Base-by-base conservation (phyloP, 192 early-diverging fungal species). In the Chytriomyces confervae region DNA sequence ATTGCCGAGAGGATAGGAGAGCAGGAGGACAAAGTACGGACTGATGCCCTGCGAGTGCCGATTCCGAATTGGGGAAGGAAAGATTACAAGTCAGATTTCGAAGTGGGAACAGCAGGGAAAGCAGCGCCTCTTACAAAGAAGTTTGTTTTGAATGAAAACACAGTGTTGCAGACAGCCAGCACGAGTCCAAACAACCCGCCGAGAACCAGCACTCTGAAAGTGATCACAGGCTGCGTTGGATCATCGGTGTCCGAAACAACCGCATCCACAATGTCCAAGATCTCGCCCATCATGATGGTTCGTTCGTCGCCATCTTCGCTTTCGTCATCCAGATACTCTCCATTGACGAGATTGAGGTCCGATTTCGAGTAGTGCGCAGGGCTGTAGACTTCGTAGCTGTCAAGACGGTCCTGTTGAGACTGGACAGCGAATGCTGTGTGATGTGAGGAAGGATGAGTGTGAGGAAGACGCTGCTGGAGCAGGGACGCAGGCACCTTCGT, bases 1-100 rank as follows among this genome's bases (percentile, higher is more conserved):
- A 27, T 86, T 82, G 3, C 94, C 94, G 6, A 92, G 68, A 2
- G 94, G 92, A 68, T 93, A 94, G 1, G 91, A 82, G 0, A 94
- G 82, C 79, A 96, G 24, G 47, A 79, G 18, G 61, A 51, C 49
- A 49, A 72, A 61, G 27, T 49, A 73, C 24, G 68, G 60, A 70
- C 73, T 79, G 36, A 79, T 46, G 47, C 46, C 36, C 77, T 79
- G 47, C 61, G n/a, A 60, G 57, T 20, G 16, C 20, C 20, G 18
- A 60, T n/a, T n/a, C 7, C 20, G 57, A 60, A 5, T n/a, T 60
- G 57, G 20, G 76, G 70, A 91, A 88, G 7, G 91, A 91, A 20
- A 93, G 27, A 63, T 60, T 64, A 24, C 51, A 53, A 20, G 16
- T 69, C 1, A 49, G 67, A 69, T 47, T 69, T 18, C 16, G 16